These are phyloP conservation scores for Marasmius sp. DNA, from an alignment of 1,284 basidiomycete species.

Conservation along the genomic window DNA sequence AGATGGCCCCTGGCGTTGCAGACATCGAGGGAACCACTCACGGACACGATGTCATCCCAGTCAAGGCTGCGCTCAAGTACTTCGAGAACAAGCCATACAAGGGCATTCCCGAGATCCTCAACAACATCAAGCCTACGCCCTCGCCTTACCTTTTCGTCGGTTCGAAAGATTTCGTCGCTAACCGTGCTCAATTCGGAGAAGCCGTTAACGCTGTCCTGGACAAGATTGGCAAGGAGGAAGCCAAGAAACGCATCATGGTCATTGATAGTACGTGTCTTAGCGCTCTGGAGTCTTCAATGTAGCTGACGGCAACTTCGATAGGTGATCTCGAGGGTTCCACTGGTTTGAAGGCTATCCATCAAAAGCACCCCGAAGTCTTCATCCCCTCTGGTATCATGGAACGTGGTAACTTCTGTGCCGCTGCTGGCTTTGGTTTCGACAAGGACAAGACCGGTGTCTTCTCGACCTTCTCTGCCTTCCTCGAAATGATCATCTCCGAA, in stretches of 20 bases:
- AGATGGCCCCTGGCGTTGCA: constrained; percentile 79
- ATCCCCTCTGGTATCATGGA: constrained; percentile 83
- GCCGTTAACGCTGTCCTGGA: constrained; percentile 79
- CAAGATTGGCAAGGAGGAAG: constrained; percentile 71
- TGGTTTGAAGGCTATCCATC: constrained; percentile 81
- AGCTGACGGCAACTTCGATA: constrained; percentile 22
- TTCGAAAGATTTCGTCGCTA: constrained; percentile 73
- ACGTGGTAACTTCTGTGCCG: constrained; percentile 80
- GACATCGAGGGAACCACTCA: constrained; percentile 77
- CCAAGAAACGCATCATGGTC: constrained; percentile 78
- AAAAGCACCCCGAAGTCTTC: constrained; percentile 86
- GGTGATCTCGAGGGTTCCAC: constrained; percentile 86
- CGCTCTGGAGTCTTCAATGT: background rate
- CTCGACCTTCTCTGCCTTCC: constrained; percentile 86
- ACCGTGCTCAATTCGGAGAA: constrained; percentile 81
- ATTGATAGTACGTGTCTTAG: constrained; percentile 68
- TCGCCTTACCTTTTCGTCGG: constrained; percentile 65
- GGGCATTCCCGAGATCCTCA: constrained; percentile 56
- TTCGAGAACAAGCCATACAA: constrained; percentile 65
- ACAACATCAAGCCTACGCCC: constrained; percentile 61
- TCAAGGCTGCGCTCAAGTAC: constrained; percentile 75
- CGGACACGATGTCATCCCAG: constrained; percentile 81
- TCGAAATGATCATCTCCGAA: constrained; percentile 87
- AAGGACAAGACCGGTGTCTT: constrained; percentile 76
- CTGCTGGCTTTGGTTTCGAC: constrained; percentile 83